A percentile compares a stretch with the other conserved stretches of the same genome.
Evolutionary conservation across 352 stramenopile genomes (phyloP).

Genomic region (Pythium aquatile): DNA sequence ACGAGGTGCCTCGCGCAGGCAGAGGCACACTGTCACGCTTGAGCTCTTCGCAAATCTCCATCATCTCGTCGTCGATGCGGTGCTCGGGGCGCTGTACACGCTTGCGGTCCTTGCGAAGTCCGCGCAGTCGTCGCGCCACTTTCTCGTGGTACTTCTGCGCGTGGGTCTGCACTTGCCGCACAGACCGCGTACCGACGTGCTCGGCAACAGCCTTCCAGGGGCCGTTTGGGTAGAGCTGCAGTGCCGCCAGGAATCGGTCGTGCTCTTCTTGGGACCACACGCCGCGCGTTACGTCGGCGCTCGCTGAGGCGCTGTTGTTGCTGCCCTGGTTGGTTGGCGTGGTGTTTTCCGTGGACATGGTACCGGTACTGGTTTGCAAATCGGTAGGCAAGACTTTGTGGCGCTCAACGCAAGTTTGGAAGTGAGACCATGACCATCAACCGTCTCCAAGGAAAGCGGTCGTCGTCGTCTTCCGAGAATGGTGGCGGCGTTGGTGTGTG

Average conservation of each 20-base stretch:
- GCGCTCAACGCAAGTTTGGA: not conserved
- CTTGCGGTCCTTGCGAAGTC: constrained; percentile 11
- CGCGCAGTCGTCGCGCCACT: constrained; percentile 13
- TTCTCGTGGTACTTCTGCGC: constrained; percentile 23
- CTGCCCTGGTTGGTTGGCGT: not conserved
- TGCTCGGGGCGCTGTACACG: constrained; percentile 5
- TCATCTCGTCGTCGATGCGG: constrained; percentile 17
- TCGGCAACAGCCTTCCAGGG: constrained; percentile 13
- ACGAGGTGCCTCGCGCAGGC: not conserved
- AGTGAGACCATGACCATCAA: not conserved
- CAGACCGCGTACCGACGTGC: constrained; percentile 17
- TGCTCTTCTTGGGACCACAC: constrained; percentile 25
- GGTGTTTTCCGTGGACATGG: not conserved
- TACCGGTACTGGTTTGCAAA: not conserved
- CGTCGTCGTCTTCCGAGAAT: not conserved
- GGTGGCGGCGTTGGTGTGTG: not conserved
- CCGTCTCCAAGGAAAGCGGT: not conserved
- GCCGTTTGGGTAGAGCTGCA: constrained; percentile 20
- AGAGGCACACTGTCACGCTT: constrained; percentile 10
- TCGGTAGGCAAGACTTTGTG: not conserved
- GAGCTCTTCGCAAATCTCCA: constrained; percentile 16
- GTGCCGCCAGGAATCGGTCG: constrained; percentile 22
- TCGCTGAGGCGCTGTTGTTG: not conserved
- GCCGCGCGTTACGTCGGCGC: not conserved
- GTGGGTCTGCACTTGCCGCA: constrained; percentile 19